A percentile compares a stretch with the other conserved stretches of the same genome.
Conservation (phyloP, 2,329 filamentous ascomycete genomes). For the Neurospora sp. region DNA sequence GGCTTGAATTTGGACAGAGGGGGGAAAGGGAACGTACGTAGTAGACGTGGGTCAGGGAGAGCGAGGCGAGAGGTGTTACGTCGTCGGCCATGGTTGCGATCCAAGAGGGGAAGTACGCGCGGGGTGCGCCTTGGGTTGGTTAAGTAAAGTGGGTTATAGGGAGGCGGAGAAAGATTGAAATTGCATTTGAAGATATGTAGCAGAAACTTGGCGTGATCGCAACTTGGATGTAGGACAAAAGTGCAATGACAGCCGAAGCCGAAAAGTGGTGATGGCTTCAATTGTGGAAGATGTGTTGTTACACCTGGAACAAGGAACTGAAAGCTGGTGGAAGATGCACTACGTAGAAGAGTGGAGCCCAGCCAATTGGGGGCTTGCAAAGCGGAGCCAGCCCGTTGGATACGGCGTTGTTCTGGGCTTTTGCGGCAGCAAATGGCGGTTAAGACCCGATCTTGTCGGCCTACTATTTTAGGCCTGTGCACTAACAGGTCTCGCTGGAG, state of each 20-base stretch:
- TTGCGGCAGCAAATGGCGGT: not conserved
- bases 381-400: too few species aligned
- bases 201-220: not conserved
- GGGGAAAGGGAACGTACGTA: constrained; percentile 55
- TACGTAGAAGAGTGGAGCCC: not conserved
- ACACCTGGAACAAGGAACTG: not conserved
- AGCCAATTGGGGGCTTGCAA: not conserved
- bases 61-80: constrained; percentile 60
- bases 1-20: not conserved
- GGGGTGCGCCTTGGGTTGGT: constrained; percentile 16
- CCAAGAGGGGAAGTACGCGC: not conserved
- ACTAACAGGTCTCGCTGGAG: not conserved
- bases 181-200: not conserved
- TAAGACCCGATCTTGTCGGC: not conserved
- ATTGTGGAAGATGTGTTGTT: not conserved
- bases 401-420: too few species aligned
- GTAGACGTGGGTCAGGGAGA: constrained; percentile 91
- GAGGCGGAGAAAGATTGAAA: not conserved
- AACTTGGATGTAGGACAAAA: not conserved
- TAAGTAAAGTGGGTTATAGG: not conserved
- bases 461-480: not conserved
- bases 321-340: not conserved
- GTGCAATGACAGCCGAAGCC: not conserved
- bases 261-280: not conserved
- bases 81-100: constrained; percentile 29